Evolutionary conservation across 805 yeast genomes (phyloP), one percentile per base, ranked within the genome.

Genomic region (Wickerhamiella brachini): DNA sequence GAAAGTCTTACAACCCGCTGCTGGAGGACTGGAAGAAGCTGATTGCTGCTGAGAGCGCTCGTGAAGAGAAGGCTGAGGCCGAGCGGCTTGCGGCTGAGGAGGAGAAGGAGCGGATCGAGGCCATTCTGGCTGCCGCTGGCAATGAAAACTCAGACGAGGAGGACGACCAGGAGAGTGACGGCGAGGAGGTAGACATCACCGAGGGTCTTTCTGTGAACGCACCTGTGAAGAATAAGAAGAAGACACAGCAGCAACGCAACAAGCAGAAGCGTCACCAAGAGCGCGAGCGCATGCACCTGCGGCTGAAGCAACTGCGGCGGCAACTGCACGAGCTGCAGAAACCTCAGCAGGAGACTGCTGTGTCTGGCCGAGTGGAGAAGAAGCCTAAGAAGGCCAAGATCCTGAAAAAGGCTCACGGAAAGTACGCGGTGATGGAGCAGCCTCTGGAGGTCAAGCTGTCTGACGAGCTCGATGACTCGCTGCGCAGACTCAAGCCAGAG

Each of bases 1-100:
- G 97, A 51, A 85, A 83, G 65, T 89, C 97, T 2, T 93, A 87
- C 63, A 93, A 93, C 63, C 98, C 98, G 23, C 75, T 90, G 12
- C 71, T 81, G 56, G 83, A 81, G 51, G 78, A 84, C 24, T 93
- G 98, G 98, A 79, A 79, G 59, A 67, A 66, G 18, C 73, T 89
- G 58, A 77, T 93, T 49, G 70, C 77, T 49, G 70, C 72, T 50
- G 97, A 88, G 66, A 81, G 74, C 58, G 73, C 64, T 49, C 71
- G 72, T 50, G 95, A 87, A 61, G 77, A 79, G 60, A 72, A 76
- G 48, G 76, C 73, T 51, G 96, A 86, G 59, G 78, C 79, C 53
- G 74, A 78, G 59, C 75, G 83, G 60, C 66, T 76, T 50, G 73
- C 74, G 50, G 71, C 85, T 52, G 78, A 76, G 59, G 85, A 78